Evolutionary conservation across 2,329 filamentous ascomycete species (phyloP), one percentile per base, ranked within the genome.

Genomic region (Beauveria asiatica): DNA sequence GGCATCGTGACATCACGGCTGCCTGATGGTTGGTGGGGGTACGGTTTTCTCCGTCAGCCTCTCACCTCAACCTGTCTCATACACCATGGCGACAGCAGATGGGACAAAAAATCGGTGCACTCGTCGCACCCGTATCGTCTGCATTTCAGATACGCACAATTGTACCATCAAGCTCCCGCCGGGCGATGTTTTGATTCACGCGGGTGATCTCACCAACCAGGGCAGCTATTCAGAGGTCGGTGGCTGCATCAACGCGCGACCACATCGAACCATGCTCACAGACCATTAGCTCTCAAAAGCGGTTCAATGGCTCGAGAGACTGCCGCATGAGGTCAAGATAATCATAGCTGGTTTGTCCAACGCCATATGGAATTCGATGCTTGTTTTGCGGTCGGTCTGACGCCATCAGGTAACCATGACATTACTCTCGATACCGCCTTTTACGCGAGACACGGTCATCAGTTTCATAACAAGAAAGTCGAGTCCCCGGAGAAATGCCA

Each of bases 141-240:
- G 87, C 73, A 80, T 92, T 60, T 89, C 88, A 4, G 89, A 92
- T 72, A 92, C 88, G 2, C 88, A 92, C 72, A 89, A 89, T 69
- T 79, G 76, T 65, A 78, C 78, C 2, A 77, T 82, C 65, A 86
- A 83, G 66, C 78, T 91, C 1, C 88, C 89, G 0, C 79, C 79
- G 23, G 89, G 88, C 45, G 87, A 92, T 69, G 82, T 92, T 9
- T 77, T 92, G 39, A 85, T 92, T 54, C 88, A 91, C 68, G 88
- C 88, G 1, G 88, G 89, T 7, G 89, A 92, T 69, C 72, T 92
- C 65, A 90, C 88, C 3, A 91, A 90, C 69, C 84, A 88, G 68
- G 89, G 89, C 17, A 86, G 76, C 64, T 76, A 76, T 64, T 75
- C 75, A 7, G 83, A 86, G 73, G 79, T 80, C 41, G 55, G 62